phyloP scores from a whole-genome alignment of 106 monocot species.

The Amphibolis antarctica region DNA sequence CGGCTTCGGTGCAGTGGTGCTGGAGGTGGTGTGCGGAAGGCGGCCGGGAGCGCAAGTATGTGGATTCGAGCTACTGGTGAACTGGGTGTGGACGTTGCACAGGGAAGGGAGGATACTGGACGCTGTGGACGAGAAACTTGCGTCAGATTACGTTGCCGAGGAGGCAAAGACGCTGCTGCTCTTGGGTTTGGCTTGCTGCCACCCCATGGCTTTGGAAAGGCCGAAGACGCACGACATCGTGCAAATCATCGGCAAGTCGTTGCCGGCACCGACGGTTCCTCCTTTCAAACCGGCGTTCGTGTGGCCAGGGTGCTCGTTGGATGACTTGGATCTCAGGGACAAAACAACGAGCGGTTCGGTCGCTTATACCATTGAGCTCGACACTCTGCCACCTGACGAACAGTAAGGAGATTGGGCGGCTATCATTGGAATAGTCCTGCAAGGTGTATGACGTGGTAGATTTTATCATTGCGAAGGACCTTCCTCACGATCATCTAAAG shows the following conservation, averaged over 20 bases:
- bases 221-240: conserved; percentile 12
- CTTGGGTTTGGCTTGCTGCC: conserved; percentile 22
- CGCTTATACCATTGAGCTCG: no score
- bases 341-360: no score
- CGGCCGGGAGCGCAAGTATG: conserved; percentile 16
- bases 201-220: conserved; percentile 11
- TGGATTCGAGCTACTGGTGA: conserved; percentile 35
- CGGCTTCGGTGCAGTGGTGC: conserved; percentile 63
- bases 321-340: no score
- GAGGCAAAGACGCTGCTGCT: conserved; percentile 18
- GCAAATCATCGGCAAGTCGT: conserved; percentile 10
- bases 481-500: no score
- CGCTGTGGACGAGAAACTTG: conserved; percentile 11
- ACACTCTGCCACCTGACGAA: no score
- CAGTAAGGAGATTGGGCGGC: no score
- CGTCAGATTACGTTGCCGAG: background rate
- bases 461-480: no score
- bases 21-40: conserved; percentile 67
- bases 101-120: conserved; percentile 12
- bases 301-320: conserved; percentile 7
- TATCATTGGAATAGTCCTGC: no score
- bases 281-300: conserved; percentile 12
- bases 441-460: no score
- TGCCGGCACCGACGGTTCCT: conserved; percentile 8
- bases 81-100: conserved; percentile 30